Evolutionary conservation across 148 eudicot species (phyloP), one percentile per base, ranked within the genome.

Genomic region (Diospyros lotus): DNA sequence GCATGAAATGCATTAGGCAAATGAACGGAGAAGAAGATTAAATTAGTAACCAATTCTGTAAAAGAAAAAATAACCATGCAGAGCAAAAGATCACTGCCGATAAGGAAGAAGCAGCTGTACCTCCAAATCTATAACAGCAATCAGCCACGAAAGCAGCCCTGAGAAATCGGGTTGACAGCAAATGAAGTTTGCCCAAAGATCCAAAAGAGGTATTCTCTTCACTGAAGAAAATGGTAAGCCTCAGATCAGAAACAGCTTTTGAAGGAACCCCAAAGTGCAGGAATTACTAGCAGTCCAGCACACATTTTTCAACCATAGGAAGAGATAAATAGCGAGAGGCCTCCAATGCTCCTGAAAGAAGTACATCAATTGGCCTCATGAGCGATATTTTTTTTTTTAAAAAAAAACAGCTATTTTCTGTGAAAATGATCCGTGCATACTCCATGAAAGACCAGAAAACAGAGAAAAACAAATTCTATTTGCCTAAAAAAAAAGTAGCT

Each of bases 171-270:
- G 51, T 52, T 63, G 76, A 64, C 43, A 5, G 41, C 44, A 28
- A 42, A 39, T 9, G 38, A 51, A 74, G 28, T 41, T 73, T 15
- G 39, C 9, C 41, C 18, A 2, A 40, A 63, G 69, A 60, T n/a
- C 50, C 61, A 28, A 63, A 38, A 62, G 10, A 4, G 28, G 55
- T 46, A 59, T 39, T 15, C 52, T 54, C 3, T 64, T 54, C 52
- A 64, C 77, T 41, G 63, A 48, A 65, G 13, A 75, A 42, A 54
- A 54, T 9, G 45, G 58, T 42, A 75, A 68, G 48, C 58, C 12
- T 42, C 42, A 14, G 13, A 18, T 66, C 12, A 9, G 3, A 11
- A 18, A 28, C 13, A 43, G 9, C 1, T 44, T 51, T 66, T 41
- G n/a, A 3, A 42, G 9, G 7, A 61, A 59, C 7, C 66, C 40